Evolutionary conservation across 805 yeast species (phyloP).

Genomic region (Jamesozyma hellenica): DNA sequence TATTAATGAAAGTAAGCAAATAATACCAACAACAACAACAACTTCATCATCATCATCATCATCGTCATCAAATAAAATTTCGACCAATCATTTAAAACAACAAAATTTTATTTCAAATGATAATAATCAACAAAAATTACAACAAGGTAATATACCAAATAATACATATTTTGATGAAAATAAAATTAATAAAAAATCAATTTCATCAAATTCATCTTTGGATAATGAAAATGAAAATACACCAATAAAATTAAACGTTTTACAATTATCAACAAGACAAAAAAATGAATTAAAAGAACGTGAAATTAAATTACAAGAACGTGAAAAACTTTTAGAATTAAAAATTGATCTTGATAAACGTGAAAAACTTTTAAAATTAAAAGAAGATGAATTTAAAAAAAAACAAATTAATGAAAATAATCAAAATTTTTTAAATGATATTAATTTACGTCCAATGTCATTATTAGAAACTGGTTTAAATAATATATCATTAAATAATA

Average conservation of each 20-base stretch:
- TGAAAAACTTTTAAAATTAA: constrained; percentile 8
- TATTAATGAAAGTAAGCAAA: too few relatives aligned
- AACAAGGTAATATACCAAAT: too few relatives aligned
- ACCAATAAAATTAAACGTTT: constrained; percentile 15
- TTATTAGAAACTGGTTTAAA: constrained; percentile 15
- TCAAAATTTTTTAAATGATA: too few relatives aligned
- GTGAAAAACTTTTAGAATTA: constrained; percentile 4
- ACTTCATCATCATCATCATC: too few relatives aligned
- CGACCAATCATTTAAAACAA: too few relatives aligned
- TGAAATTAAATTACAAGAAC: constrained; percentile 8
- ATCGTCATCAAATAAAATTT: too few relatives aligned
- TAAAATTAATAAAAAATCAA: too few relatives aligned
- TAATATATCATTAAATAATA: constrained; percentile 9
- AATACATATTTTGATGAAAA: too few relatives aligned
- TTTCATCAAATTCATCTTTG: not conserved
- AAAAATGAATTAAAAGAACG: constrained; percentile 14
- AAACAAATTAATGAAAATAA: not conserved
- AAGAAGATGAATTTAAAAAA: too few relatives aligned
- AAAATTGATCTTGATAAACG: constrained; percentile 7
- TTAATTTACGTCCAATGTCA: constrained; percentile 15
- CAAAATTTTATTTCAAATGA: too few relatives aligned
- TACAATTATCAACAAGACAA: constrained; percentile 22
- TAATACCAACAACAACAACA: too few relatives aligned
- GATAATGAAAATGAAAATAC: not conserved
- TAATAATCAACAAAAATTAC: too few relatives aligned